A percentile compares a stretch with the other conserved stretches of the same genome.
These are phyloP conservation scores for Amanita molliuscula DNA, from an alignment of 768 basidiomycete species.

Conservation along the genomic window DNA sequence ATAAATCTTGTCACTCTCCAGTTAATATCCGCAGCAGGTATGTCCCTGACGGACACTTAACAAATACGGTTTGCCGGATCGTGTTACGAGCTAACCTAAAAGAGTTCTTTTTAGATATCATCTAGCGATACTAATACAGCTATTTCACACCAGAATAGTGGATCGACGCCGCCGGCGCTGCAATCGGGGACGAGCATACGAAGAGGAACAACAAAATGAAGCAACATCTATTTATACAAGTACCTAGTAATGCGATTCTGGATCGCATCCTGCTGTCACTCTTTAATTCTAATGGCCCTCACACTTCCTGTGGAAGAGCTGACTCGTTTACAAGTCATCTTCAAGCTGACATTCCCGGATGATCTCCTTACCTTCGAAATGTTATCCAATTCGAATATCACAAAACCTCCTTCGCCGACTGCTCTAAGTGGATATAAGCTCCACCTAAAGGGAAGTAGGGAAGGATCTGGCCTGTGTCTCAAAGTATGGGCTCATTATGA, in stretches of 20 bases:
- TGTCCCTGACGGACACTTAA: conserved; percentile 4
- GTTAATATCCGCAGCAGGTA: conserved; percentile 4
- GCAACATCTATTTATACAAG: conserved; percentile 1
- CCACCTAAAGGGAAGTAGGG: conserved; percentile 6
- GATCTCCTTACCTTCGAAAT: conserved; percentile 7
- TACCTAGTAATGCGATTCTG: background rate
- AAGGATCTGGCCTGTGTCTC: conserved; percentile 6
- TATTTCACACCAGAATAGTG: conserved; percentile 1
- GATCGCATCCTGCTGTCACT: background rate
- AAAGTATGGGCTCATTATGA: conserved; percentile 8
- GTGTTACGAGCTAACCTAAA: background rate
- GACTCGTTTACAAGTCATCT: conserved; percentile 5
- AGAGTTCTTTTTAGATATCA: background rate
- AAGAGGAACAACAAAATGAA: background rate
- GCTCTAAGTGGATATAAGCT: conserved; percentile 5
- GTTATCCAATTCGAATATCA: background rate
- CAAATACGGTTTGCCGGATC: background rate
- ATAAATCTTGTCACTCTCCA: conserved; percentile 6
- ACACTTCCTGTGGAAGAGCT: conserved; percentile 8
- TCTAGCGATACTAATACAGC: conserved; percentile 1
- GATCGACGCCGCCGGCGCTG: background rate
- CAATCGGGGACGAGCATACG: background rate
- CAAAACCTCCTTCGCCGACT: background rate
- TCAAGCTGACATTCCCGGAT: conserved; percentile 6
- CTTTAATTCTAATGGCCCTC: conserved; percentile 4